Evolutionary conservation across 2,329 filamentous ascomycete species (phyloP), one percentile per base, ranked within the genome.

Genomic region (Pseudonectria buxi): DNA sequence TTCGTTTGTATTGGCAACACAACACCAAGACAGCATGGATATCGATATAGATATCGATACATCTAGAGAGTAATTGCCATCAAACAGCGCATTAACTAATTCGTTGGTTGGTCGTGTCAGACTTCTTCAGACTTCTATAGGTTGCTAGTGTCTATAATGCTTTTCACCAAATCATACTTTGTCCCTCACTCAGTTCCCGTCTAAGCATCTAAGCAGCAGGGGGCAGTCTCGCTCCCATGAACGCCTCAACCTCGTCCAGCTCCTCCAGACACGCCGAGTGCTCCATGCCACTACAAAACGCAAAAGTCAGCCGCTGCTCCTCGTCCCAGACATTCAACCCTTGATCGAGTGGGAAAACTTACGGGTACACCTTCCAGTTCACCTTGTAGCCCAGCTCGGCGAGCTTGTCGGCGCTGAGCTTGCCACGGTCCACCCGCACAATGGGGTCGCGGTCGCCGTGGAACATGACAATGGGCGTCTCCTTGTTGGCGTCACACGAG

Each of bases 391-490:
- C 86, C 59, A 81, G 63, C 26, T 75, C 72, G 59, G 77, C 80
- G 33, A 96, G 63, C 39, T 72, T 58, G 27, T 86, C 71, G 3
- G 74, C 76, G 15, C 84, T 87, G 61, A 69, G 58, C 57, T 76
- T 63, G 11, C 86, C 90, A 61, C 84, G 82, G 37, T 73, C 64
- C 28, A 79, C 74, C 47, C 70, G 72, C 7, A 95, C 84, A 3
- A 95, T 66, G 11, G 72, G 72, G 59, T 98, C 90, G 1, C 64
- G 64, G 42, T 81, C 74, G n/a, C 92, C 92, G 51, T 96, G 92
- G 10, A 76, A 87, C 80, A 95, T 83, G 62, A 92, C 86, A 44
- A 96, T 79, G 1, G 85, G 84, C 2, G 87, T 95, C 27, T 83
- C 69, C 60, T 81, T 77, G 47, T 74, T 69, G 39, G 42, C 29